phyloP scores from a whole-genome alignment of 2,329 filamentous ascomycete genomes.

The Nigrospora osmanthi region DNA sequence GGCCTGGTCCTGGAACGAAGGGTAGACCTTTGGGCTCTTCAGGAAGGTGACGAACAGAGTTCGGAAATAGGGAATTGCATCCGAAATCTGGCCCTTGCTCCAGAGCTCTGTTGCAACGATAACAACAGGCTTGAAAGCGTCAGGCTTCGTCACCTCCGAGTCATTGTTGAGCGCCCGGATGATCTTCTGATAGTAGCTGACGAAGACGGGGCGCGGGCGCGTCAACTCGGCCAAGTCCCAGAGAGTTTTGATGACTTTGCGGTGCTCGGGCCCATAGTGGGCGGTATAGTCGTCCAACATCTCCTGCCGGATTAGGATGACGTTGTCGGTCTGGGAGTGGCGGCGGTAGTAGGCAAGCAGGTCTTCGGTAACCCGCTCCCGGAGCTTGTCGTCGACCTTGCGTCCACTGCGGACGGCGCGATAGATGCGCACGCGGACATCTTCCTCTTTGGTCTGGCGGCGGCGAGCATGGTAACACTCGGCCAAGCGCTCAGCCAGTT shows the following conservation, averaged over 20 bases:
- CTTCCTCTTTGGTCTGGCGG: constrained; percentile 24
- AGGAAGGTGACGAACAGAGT: constrained; percentile 28
- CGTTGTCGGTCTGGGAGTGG: constrained; percentile 19
- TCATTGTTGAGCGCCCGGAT: constrained; percentile 28
- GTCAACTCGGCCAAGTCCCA: constrained; percentile 26
- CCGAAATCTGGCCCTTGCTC: constrained; percentile 26
- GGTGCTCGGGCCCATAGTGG: constrained; percentile 23
- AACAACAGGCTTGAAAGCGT: constrained; percentile 27
- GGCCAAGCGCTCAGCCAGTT: constrained; percentile 35
- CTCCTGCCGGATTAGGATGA: constrained; percentile 29
- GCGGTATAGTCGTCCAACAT: constrained; percentile 26
- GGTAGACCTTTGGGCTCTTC: constrained; percentile 20
- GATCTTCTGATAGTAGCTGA: constrained; percentile 25
- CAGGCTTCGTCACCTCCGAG: constrained; percentile 20
- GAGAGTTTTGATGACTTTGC: constrained; percentile 25
- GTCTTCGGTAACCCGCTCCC: constrained; percentile 9
- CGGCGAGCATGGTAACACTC: constrained; percentile 33
- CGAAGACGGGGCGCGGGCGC: constrained; percentile 23
- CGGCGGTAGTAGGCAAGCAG: constrained; percentile 21
- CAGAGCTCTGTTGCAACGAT: constrained; percentile 28
- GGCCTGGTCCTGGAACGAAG: constrained; percentile 21
- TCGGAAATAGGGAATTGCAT: constrained; percentile 24
- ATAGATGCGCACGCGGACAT: constrained; percentile 14
- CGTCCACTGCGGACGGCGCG: not conserved
- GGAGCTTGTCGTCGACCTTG: constrained; percentile 2